Base-by-base conservation (phyloP, 495 filamentous ascomycete genomes). In the Penicillium waksmanii region DNA sequence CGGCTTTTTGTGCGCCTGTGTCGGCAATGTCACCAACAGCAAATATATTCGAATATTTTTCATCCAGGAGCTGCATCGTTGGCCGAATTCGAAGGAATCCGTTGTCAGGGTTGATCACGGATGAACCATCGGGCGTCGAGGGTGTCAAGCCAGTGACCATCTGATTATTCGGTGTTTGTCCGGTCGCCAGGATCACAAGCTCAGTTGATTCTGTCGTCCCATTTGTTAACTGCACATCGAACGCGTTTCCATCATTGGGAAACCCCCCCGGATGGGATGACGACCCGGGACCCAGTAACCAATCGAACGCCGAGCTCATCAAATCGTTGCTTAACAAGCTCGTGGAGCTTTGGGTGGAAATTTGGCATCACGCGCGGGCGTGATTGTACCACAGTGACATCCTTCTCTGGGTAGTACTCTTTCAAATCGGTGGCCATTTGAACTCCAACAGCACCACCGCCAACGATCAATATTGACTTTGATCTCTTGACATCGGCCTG, bases 21-120 rank as follows among this genome's bases (percentile, higher is more conserved):
- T 84, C 80, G 6, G 85, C 84, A 21, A 89, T 85, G 60, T 89
- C 86, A 1, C 86, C 86, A 11, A 85, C 75, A 0, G 79, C 82
- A 57, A 84, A 89, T 3, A 89, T 62, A 48, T 85, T 75, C 0
- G 77, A 68, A 38, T 80, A 73, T n/a, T 73, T 55, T 5, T 69
- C 65, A 62, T 83, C 79, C 1, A 67, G 53, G 46, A 89, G 74
- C 62, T 87, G 86, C 63, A 89, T 69, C 0, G 84, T 89, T 0
- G 80, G 77, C 33, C 77, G 69, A 43, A 86, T 78, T 8, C 77
- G 77, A 63, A 87, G 80, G 47, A 76, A 76, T 8, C 79, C 75
- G 53, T 77, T 80, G n/a, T 75, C 63, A 0, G 73, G 68, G 75
- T 79, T 79, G 1, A 81, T 67, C 10, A 87, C 75, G 1, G 77